These are phyloP conservation scores for Aspergillus tamarii DNA, from an alignment of 2,329 filamentous ascomycete genomes.

Conservation along the genomic window DNA sequence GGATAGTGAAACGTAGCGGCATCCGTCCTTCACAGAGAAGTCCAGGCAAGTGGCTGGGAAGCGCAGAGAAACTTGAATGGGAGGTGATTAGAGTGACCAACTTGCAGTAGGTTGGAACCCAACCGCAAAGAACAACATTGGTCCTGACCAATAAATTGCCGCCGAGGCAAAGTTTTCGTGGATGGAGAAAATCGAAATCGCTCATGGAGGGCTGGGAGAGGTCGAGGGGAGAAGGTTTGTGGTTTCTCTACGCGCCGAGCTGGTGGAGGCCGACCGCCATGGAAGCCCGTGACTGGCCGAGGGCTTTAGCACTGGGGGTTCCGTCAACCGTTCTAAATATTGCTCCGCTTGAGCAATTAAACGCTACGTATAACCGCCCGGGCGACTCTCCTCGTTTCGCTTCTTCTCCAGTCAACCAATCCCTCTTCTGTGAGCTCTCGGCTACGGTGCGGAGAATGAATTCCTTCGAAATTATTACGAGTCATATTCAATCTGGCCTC, in stretches of 20 bases:
- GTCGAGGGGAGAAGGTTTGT: conserved; percentile 7
- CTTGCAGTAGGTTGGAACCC: conserved; percentile 21
- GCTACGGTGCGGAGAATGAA: not conserved
- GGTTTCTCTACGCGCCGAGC: conserved; percentile 16
- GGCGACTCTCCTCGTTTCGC: not conserved
- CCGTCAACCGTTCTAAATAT: not conserved
- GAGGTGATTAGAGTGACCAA: conserved; percentile 23
- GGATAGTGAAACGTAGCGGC: conserved; percentile 23
- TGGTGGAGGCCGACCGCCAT: conserved; percentile 5
- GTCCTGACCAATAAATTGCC: conserved; percentile 12
- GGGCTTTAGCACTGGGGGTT: conserved; percentile 7
- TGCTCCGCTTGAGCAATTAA: conserved; percentile 10
- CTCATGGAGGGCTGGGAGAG: conserved; percentile 5
- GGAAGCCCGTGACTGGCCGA: conserved; percentile 12
- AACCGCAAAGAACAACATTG: conserved; percentile 3
- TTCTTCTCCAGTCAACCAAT: not conserved
- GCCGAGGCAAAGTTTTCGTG: not conserved
- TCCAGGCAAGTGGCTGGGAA: conserved; percentile 5
- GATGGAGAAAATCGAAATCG: not conserved
- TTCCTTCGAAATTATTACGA: not conserved
- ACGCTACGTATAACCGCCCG: conserved; percentile 6
- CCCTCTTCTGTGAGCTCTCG: not conserved
- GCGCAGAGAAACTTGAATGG: conserved; percentile 10
- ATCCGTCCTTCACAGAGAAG: conserved; percentile 8
- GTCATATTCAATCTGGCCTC: not conserved